Conservation (phyloP, 305 asterid genomes). For the Stenogyne calaminthoides region DNA sequence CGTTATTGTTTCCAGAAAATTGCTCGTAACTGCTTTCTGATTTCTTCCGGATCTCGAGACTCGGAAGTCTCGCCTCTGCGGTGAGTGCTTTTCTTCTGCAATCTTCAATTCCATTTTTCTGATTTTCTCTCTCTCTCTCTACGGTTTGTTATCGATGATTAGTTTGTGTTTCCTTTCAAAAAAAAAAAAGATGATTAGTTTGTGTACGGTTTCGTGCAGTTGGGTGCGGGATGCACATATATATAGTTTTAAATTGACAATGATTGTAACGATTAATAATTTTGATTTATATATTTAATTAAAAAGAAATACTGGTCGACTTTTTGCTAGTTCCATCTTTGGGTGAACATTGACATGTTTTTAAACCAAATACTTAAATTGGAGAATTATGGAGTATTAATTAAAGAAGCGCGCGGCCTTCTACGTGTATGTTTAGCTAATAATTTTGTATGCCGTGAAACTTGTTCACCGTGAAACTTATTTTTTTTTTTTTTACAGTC, state of each 20-base stretch:
- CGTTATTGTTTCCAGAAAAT: constrained; percentile 45
- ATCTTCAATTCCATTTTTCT: constrained; percentile 30
- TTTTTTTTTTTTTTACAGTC: too few relatives aligned
- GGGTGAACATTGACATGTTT: neutral
- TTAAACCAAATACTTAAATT: neutral
- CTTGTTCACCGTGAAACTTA: too few relatives aligned
- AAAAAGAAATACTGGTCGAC: constrained; percentile 10
- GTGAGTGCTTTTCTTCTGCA: constrained; percentile 38
- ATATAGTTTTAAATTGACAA: constrained; percentile 15
- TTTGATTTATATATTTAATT: neutral
- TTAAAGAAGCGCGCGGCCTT: too few relatives aligned
- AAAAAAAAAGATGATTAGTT: too few relatives aligned
- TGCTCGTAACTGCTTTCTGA: constrained; percentile 38
- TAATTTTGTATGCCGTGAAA: too few relatives aligned
- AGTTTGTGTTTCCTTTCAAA: too few relatives aligned
- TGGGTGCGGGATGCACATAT: neutral
- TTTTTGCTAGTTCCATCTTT: neutral
- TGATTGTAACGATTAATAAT: neutral
- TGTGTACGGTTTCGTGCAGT: constrained; percentile 31
- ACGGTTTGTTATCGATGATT: neutral
- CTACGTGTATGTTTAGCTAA: neutral
- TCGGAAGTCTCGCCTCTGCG: constrained; percentile 33
- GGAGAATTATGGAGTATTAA: too few relatives aligned
- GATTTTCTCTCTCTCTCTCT: constrained; percentile 19
- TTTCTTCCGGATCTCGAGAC: constrained; percentile 36